These are phyloP conservation scores for Globisporangium paddicum DNA, from an alignment of 352 stramenopile genomes.

Conservation along the genomic window DNA sequence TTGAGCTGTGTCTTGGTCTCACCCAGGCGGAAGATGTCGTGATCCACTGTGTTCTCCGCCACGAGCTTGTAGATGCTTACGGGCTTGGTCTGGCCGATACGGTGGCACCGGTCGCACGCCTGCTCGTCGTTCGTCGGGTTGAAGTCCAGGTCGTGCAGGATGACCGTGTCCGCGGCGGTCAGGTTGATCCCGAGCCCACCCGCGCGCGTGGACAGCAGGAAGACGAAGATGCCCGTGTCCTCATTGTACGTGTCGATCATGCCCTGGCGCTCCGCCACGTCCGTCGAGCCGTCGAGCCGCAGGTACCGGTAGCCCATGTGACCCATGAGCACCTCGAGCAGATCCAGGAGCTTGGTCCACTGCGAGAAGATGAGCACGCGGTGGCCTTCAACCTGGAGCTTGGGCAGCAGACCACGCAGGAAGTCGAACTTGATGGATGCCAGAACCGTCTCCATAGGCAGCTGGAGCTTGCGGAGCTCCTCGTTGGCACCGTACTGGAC, in stretches of 20 bases:
- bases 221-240: slow-evolving; percentile 93
- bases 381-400: slow-evolving; percentile 85
- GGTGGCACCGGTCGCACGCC: slow-evolving; percentile 87
- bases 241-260: slow-evolving; percentile 87
- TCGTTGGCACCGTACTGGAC: slow-evolving; percentile 81
- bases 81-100: slow-evolving; percentile 86
- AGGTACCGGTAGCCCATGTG: slow-evolving; percentile 74
- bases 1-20: slow-evolving; percentile 86
- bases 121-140: slow-evolving; percentile 85
- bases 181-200: slow-evolving; percentile 98
- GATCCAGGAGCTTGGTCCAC: slow-evolving; percentile 94
- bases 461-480: slow-evolving; percentile 78
- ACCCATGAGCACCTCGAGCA: slow-evolving; percentile 87
- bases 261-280: slow-evolving; percentile 67
- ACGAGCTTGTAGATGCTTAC: slow-evolving; percentile 93
- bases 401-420: slow-evolving; percentile 86
- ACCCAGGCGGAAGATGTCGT: slow-evolving; percentile 88
- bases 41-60: slow-evolving; percentile 87
- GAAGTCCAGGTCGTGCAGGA: slow-evolving; percentile 86
- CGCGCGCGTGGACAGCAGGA: slow-evolving; percentile 96
- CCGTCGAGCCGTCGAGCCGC: slow-evolving; percentile 74
- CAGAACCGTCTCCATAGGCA: slow-evolving; percentile 88
- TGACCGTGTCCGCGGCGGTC: slow-evolving; percentile 88
- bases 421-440: slow-evolving; percentile 94
- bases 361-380: slow-evolving; percentile 97